Percentiles rank a stretch among this genome's conserved stretches.
Conservation (phyloP, 768 basidiomycete genomes). For the Boletus rufocinnamomeus region DNA sequence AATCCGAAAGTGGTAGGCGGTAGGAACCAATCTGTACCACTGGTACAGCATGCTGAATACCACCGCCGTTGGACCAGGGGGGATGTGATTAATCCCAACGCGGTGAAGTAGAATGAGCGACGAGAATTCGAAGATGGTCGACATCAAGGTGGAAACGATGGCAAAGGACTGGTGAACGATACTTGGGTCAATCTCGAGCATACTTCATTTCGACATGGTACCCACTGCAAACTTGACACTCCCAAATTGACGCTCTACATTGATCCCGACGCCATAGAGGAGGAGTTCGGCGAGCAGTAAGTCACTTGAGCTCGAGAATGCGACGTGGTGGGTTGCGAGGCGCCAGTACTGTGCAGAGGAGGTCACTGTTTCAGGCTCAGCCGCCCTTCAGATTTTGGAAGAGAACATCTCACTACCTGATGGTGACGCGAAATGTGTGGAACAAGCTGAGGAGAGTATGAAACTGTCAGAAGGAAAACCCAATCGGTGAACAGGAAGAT, state of each 20-base stretch:
- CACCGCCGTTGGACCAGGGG: constrained; percentile 73
- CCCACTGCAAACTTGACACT: constrained; percentile 84
- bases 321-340: constrained; percentile 68
- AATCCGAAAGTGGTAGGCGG: constrained; percentile 72
- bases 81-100: constrained; percentile 69
- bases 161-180: constrained; percentile 63
- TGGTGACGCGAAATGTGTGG: constrained; percentile 90
- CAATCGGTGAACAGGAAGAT: constrained; percentile 1
- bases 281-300: constrained; percentile 75
- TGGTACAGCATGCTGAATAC: constrained; percentile 85
- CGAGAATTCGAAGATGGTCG: constrained; percentile 68
- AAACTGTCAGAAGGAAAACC: constrained; percentile 4
- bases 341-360: constrained; percentile 75
- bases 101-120: constrained; percentile 65
- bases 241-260: constrained; percentile 85
- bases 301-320: constrained; percentile 84
- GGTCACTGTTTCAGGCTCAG: constrained; percentile 36
- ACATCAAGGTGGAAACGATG: constrained; percentile 64
- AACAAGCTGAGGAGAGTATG: constrained; percentile 54
- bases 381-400: constrained; percentile 14
- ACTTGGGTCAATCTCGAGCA: constrained; percentile 6
- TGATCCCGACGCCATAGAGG: constrained; percentile 68
- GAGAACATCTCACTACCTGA: constrained; percentile 54
- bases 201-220: constrained; percentile 6
- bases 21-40: constrained; percentile 74